Conservation (phyloP, 345 rosid species). For the Hirschfeldia incana region DNA sequence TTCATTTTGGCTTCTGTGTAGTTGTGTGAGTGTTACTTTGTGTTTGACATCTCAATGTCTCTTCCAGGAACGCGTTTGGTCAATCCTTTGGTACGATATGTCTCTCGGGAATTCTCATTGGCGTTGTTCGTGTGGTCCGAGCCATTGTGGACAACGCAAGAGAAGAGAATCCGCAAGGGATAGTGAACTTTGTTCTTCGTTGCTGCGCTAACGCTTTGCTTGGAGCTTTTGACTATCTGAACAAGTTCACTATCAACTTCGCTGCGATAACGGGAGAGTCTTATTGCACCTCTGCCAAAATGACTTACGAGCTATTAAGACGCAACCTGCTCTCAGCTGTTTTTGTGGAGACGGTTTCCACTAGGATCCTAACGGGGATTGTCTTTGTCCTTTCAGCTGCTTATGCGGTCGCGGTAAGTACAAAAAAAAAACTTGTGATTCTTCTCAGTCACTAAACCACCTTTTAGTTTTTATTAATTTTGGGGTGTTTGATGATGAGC, state of each 20-base stretch:
- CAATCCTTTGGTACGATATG: conserved; percentile 87
- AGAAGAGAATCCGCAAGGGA: conserved; percentile 69
- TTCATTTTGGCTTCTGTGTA: not conserved
- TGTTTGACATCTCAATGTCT: not conserved
- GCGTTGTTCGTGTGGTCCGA: conserved; percentile 72
- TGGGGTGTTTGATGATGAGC: conserved; percentile 23
- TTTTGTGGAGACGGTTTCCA: conserved; percentile 82
- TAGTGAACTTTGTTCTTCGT: conserved; percentile 55
- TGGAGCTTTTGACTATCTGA: conserved; percentile 69
- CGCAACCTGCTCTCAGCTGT: conserved; percentile 93
- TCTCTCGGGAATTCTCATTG: conserved; percentile 80
- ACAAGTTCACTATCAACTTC: conserved; percentile 92
- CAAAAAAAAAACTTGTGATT: not conserved
- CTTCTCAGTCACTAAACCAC: not conserved
- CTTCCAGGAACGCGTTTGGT: conserved; percentile 83
- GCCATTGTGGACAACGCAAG: conserved; percentile 78
- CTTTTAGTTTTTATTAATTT: not conserved
- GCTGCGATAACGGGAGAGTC: conserved; percentile 91
- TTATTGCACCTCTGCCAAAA: conserved; percentile 83
- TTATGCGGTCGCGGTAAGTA: conserved; percentile 73
- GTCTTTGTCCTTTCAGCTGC: conserved; percentile 72
- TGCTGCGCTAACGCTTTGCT: conserved; percentile 67
- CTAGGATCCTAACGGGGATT: conserved; percentile 72
- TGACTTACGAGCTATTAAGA: conserved; percentile 84
- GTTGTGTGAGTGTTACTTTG: not conserved